Base-by-base conservation (phyloP, 139 green algal genomes). In the Haematococcus lacustris region DNA sequence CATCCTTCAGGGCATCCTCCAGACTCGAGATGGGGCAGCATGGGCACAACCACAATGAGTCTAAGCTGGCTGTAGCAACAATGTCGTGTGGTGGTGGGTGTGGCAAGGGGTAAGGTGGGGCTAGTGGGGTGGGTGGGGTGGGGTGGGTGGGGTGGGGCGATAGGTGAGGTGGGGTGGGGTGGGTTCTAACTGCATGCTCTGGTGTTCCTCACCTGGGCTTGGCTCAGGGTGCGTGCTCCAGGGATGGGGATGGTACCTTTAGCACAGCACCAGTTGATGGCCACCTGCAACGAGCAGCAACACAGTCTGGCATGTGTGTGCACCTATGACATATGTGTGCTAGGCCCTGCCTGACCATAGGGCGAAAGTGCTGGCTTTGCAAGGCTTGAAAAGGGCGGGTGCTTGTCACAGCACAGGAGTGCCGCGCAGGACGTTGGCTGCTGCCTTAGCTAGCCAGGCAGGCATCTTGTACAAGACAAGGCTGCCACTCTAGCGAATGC, bases 201-300 rank as follows among this genome's bases (percentile, higher is more conserved):
- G n/a, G n/a, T n/a, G 17, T 6, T 4, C 7, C 23, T 23, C 38
- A 60, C 65, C 37, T 71, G 3, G 7, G 38, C 40, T 38, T 64
- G 51, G 2, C 1, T 2, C 37, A 21, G 35, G 33, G 33, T 47
- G 17, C 32, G 2, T 30, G 91, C 94, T 0, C 94, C 94, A 1
- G 93, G 93, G 32, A 98, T 98, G 30, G 94, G 94, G 6, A 98
- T 75, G 1, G 92, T 88, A 34, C 91, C 94, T 78, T 98, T 93
- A 65, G 75, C 87, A 1, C 98, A 93, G 81, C 89, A 96, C 94
- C 94, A 98, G 83, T 97, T 96, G 74, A 98, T 86, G 1, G 93
- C 94, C n/a, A 98, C 90, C 89, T 97, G 86, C 62, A 26, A 30
- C 40, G 6, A 68, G 4, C 26, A 3, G 34, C 61, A 40, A 25